Conservation (phyloP, 2,329 filamentous ascomycete genomes). For the Eutypella sp. region DNA sequence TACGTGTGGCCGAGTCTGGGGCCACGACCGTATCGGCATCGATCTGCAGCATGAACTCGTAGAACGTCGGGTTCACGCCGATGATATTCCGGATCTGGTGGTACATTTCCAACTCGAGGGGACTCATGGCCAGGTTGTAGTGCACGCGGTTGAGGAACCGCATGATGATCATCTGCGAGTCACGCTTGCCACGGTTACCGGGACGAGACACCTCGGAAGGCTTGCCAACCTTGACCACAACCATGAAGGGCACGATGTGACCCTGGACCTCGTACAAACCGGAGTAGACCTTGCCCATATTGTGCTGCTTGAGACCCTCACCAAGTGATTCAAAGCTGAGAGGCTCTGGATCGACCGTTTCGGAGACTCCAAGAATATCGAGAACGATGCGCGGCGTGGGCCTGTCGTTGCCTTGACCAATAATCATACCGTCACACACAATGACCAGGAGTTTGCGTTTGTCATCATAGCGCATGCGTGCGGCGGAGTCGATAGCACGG, state of each 20-base stretch:
- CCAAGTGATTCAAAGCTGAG: constrained; percentile 95
- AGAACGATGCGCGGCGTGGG: constrained; percentile 93
- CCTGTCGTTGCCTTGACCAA: constrained; percentile 94
- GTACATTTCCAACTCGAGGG: constrained; percentile 95
- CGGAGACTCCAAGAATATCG: constrained; percentile 92
- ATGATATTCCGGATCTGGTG: constrained; percentile 99
- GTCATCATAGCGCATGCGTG: constrained; percentile 94
- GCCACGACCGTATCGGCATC: constrained; percentile 94
- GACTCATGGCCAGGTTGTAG: constrained; percentile 95
- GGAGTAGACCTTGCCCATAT: constrained; percentile 99
- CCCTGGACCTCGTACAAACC: constrained; percentile 96
- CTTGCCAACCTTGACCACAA: constrained; percentile 96
- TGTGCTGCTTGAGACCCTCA: constrained; percentile 95
- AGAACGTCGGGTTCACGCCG: constrained; percentile 92
- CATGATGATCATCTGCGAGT: constrained; percentile 98
- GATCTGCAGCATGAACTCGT: constrained; percentile 96
- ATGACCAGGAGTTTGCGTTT: constrained; percentile 94
- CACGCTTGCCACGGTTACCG: constrained; percentile 97
- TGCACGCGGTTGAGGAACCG: constrained; percentile 98
- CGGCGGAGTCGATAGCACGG: constrained; percentile 93
- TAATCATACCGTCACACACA: constrained; percentile 98
- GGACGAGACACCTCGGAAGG: constrained; percentile 92
- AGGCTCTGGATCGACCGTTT: constrained; percentile 89
- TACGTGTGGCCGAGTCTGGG: constrained; percentile 85
- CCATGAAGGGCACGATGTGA: constrained; percentile 95